Conservation (phyloP, 2,329 filamentous ascomycete species). For the Pseudogymnoascus sp. region DNA sequence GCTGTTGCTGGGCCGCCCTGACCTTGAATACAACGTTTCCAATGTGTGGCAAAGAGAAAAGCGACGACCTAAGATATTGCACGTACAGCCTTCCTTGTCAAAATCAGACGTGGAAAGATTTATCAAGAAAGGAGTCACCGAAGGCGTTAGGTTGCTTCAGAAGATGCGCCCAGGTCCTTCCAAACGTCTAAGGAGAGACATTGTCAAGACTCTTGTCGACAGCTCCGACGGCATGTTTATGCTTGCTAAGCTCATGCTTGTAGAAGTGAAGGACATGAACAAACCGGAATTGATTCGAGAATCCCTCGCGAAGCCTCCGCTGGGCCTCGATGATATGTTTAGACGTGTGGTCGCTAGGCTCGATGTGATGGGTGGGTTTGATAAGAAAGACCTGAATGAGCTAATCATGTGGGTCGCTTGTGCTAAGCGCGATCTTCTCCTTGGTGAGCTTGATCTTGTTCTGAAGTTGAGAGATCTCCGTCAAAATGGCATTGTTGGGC, state of each 20-base stretch:
- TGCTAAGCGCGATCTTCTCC: constrained; percentile 15
- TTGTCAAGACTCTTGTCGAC: background rate
- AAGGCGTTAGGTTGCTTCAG: background rate
- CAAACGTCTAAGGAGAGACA: background rate
- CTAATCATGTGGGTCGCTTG: constrained; percentile 13
- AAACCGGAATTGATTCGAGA: background rate
- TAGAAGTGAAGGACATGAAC: background rate
- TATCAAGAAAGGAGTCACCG: background rate
- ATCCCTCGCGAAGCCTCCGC: background rate
- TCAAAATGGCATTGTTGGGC: background rate
- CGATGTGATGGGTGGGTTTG: constrained; percentile 8
- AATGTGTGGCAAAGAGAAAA: background rate
- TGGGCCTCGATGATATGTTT: background rate
- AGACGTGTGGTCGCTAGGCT: background rate
- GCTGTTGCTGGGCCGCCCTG: background rate
- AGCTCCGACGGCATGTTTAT: background rate
- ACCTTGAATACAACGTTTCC: background rate
- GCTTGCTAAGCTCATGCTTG: background rate
- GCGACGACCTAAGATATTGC: background rate
- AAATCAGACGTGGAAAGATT: background rate
- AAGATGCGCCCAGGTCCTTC: background rate
- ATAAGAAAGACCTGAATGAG: constrained; percentile 18
- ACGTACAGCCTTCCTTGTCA: background rate
- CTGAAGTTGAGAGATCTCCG: background rate
- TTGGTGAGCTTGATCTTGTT: constrained; percentile 8